Base-by-base conservation (phyloP, 441 rosid species). In the Mallotus repandus region DNA sequence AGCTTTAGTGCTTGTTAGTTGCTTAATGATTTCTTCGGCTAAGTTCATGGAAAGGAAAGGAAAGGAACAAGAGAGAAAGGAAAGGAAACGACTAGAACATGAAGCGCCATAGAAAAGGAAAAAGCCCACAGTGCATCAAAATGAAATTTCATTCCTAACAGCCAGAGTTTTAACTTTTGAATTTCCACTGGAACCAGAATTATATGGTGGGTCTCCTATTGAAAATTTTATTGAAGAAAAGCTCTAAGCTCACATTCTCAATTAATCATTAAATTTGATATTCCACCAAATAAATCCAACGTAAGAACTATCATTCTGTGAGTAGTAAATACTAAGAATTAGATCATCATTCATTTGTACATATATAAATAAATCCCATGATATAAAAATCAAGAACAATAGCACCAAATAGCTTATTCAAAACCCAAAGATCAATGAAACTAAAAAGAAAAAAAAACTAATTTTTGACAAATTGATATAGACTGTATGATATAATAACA, bases 161-260 rank as follows among this genome's bases (percentile, higher is more conserved):
- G 80, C 54, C 14, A 80, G 71, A 77, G 74, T 19, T 8, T 80
- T 63, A 68, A 62, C 64, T 74, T 75, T 72, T 68, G 83, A 74
- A 63, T 71, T 83, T 61, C 82, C 81, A 78, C 61, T 78, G 56
- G 71, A 80, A 76, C 67, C 79, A 65, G 82, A 75, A 75, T 70
- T 61, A 32, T 48, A 53, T 50, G 35, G 61, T 4, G 74, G 46
- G 60, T 93, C 98, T 84, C 81, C 94, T 97, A 93, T 89, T 43
- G 71, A 81, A 73, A 58, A 25, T 25, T 2, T 38, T 57, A 62
- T 29, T 21, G 12, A 21, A 21, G 10, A 48, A 29, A 63, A 22
- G 32, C 73, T 75, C 66, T 18, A 53, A 70, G 59, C 46, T 52
- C 75, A 69, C 82, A 77, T 79, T 59, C 64, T 57, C 72, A 35